phyloP scores from a whole-genome alignment of 768 basidiomycete genomes.

The Porpolomopsis calyptriformis region DNA sequence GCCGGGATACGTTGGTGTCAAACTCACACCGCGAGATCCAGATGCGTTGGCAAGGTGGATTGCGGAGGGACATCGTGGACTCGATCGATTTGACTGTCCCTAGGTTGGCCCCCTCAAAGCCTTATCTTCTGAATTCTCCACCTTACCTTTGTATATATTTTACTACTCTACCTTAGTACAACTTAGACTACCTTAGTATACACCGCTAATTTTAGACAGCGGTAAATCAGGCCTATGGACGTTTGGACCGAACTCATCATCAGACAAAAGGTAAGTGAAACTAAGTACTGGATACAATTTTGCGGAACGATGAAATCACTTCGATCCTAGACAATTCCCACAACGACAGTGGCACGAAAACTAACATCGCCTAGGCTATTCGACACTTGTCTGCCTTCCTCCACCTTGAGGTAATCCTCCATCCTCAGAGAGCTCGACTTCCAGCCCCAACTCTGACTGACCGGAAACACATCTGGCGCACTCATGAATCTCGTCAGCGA shows the following conservation, averaged over 20 bases:
- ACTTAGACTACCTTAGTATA: too few relatives aligned
- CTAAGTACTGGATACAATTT: not conserved
- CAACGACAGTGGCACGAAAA: conserved; percentile 66
- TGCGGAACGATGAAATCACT: not conserved
- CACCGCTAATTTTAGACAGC: too few relatives aligned
- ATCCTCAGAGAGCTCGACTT: conserved; percentile 47
- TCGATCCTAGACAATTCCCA: conserved; percentile 52
- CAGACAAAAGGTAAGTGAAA: too few relatives aligned
- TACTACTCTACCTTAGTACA: too few relatives aligned
- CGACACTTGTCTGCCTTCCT: conserved; percentile 23
- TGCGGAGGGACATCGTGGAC: too few relatives aligned
- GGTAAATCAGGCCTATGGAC: too few relatives aligned
- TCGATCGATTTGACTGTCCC: too few relatives aligned
- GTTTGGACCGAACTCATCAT: too few relatives aligned
- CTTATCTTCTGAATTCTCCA: too few relatives aligned
- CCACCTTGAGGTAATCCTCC: conserved; percentile 32
- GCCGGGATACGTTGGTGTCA: not conserved
- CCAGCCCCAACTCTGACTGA: conserved; percentile 93
- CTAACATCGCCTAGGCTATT: conserved; percentile 40
- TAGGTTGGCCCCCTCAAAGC: too few relatives aligned
- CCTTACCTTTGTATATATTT: too few relatives aligned
- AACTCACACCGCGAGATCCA: not conserved
- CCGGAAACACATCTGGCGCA: conserved; percentile 73
- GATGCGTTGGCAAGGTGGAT: not conserved
- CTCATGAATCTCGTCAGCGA: conserved; percentile 78